Base-by-base conservation (phyloP, 768 basidiomycete species). In the Coprinopsis strossmayeri region DNA sequence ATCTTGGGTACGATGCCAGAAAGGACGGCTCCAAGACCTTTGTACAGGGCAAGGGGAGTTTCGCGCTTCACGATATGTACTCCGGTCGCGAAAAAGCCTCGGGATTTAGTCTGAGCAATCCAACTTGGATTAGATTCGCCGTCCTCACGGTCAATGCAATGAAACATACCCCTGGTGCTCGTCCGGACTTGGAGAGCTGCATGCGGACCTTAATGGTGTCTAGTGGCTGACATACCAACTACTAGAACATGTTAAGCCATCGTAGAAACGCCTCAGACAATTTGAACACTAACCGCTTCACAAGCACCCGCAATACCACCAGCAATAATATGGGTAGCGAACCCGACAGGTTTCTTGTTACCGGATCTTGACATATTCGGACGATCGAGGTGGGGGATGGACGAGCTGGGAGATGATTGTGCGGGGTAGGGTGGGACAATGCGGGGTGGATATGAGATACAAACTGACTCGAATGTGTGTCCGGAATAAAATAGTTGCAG, bases 151-250 rank as follows among this genome's bases (percentile, higher is more conserved):
- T 37, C n/a, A 37, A 23, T 23, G 56, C 27, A 56, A 49, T 34
- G 24, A 34, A 2, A 84, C 89, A 63, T 66, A 98, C 96, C 40
- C 96, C 96, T 45, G 88, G 81, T 34, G 74, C 64, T 48, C 73
- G 71, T 27, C 92, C 81, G 9, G 92, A 85, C 66, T 72, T 81
- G 50, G 89, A 90, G 49, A 99, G 82, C 70, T 99, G 96, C 96
- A 99, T 99, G n/a, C 96, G 91, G 57, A 97, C 95, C 72, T 98
- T 98, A 75, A 98, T 98, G 21, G 96, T 98, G 64, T 99, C 96
- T 37, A 98, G 81, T 10, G 93, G 93, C 62, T 95, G 93, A 65
- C 93, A 95, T 60, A 65, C 75, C 51, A 90, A 63, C 87, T 91
- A 48, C 30, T 18, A 15, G 44, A 37, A 12, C 21, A 12, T 27